Evolutionary conservation across 805 yeast genomes (phyloP).

Genomic region (Diddensiella transvaalensis): DNA sequence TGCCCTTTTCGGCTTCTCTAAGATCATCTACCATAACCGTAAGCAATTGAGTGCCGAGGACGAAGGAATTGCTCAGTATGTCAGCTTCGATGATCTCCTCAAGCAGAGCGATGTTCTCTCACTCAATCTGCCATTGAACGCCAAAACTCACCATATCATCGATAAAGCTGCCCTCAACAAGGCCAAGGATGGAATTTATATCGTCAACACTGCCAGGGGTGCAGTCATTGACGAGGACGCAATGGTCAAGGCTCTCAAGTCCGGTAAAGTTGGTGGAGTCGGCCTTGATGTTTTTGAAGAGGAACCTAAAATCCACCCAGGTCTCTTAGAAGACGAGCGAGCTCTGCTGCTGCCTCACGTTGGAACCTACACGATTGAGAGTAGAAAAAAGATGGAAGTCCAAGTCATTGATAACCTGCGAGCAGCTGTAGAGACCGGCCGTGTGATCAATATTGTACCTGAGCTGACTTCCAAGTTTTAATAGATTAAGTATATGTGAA

Average conservation of each 20-base stretch:
- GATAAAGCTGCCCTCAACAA: conserved; percentile 42
- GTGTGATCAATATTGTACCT: conserved; percentile 74
- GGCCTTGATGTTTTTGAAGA: conserved; percentile 61
- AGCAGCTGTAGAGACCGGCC: conserved; percentile 58
- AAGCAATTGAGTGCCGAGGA: conserved; percentile 43
- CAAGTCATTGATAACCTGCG: conserved; percentile 67
- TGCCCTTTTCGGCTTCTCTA: conserved; percentile 46
- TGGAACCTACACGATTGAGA: conserved; percentile 40
- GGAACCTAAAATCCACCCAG: conserved; percentile 53
- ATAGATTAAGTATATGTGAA: too few relatives aligned
- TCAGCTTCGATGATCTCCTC: conserved; percentile 46
- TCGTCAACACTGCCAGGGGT: conserved; percentile 61
- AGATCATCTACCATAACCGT: conserved; percentile 53
- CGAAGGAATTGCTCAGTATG: conserved; percentile 46
- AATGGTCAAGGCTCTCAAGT: conserved; percentile 43
- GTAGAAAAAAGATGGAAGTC: conserved; percentile 72
- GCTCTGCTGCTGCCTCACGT: conserved; percentile 56
- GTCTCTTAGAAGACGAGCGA: conserved; percentile 43
- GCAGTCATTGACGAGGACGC: conserved; percentile 55
- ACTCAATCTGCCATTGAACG: conserved; percentile 50
- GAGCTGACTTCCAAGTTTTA: conserved; percentile 41
- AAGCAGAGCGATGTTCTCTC: conserved; percentile 46
- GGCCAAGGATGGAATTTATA: conserved; percentile 51
- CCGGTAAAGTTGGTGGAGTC: conserved; percentile 49
- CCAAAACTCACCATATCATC: conserved; percentile 49